These are phyloP conservation scores for Saccharomyces hybrid DNA, from an alignment of 1,139 yeast genomes.

Conservation along the genomic window DNA sequence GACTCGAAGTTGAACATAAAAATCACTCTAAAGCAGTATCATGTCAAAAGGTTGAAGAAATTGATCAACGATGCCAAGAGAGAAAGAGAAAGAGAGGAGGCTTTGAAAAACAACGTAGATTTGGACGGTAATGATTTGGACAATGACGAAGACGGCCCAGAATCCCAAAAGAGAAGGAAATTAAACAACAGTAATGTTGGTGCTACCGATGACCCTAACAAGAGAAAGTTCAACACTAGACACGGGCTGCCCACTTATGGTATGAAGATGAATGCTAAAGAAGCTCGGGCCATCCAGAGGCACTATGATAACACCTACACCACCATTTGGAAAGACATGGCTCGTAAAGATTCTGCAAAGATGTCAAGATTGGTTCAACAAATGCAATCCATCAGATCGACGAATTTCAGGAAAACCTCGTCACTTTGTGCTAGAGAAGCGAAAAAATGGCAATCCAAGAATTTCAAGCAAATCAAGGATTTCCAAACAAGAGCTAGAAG, in stretches of 20 bases:
- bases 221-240: constrained; percentile 4
- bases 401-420: constrained; percentile 81
- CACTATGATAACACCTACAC: constrained; percentile 82
- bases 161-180: constrained; percentile 6
- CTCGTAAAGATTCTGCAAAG: constrained; percentile 89
- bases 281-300: constrained; percentile 65
- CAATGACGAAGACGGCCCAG: constrained; percentile 1
- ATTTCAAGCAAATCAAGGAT: constrained; percentile 87
- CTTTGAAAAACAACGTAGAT: constrained; percentile 9
- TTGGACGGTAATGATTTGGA: not conserved
- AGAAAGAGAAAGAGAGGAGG: constrained; percentile 20
- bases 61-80: constrained; percentile 22
- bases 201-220: constrained; percentile 3
- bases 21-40: constrained; percentile 30
- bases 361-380: constrained; percentile 73
- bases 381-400: constrained; percentile 64
- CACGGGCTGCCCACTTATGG: constrained; percentile 31
- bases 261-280: constrained; percentile 43
- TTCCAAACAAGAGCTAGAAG: constrained; percentile 88
- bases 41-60: constrained; percentile 26
- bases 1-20: constrained; percentile 20
- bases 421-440: constrained; percentile 92
- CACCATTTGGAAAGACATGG: constrained; percentile 90
- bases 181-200: constrained; percentile 1
- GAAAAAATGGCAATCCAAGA: constrained; percentile 86